Evolutionary conservation across 2,329 filamentous ascomycete genomes (phyloP).

Genomic region (Lasiodiplodia citricola): DNA sequence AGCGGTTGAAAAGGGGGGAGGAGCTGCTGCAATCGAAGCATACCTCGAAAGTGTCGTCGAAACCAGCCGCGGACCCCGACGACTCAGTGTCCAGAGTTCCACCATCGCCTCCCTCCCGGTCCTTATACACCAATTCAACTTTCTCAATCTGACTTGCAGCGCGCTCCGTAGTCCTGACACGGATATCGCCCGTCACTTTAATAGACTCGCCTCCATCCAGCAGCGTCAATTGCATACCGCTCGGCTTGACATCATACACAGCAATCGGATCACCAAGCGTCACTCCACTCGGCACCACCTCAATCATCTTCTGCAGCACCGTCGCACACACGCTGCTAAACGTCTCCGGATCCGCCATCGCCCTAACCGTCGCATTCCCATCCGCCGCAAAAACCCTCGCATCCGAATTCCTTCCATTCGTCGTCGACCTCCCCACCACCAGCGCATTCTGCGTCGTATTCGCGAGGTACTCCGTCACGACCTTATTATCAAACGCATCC

Average conservation of each 20-base stretch:
- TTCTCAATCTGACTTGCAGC: slow-evolving; percentile 47
- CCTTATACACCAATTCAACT: slow-evolving; percentile 62
- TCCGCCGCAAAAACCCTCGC: slow-evolving; percentile 63
- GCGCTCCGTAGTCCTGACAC: slow-evolving; percentile 60
- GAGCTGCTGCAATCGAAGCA: slow-evolving; percentile 28
- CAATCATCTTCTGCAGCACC: slow-evolving; percentile 66
- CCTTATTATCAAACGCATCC: slow-evolving; percentile 60
- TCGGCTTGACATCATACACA: slow-evolving; percentile 66
- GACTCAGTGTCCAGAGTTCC: slow-evolving; percentile 54
- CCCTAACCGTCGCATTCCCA: slow-evolving; percentile 59
- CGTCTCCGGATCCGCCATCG: slow-evolving; percentile 51
- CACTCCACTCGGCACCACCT: slow-evolving; percentile 61
- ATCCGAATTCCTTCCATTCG: slow-evolving; percentile 58
- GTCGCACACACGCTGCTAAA: slow-evolving; percentile 58
- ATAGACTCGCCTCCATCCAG: slow-evolving; percentile 56
- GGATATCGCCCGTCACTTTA: slow-evolving; percentile 61
- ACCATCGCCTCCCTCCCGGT: slow-evolving; percentile 56
- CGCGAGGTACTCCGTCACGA: slow-evolving; percentile 63
- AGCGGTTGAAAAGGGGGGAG: neutral
- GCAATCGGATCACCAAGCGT: slow-evolving; percentile 58
- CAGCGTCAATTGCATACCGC: slow-evolving; percentile 61
- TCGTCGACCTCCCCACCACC: slow-evolving; percentile 57
- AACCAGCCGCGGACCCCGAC: slow-evolving; percentile 59
- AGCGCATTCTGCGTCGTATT: slow-evolving; percentile 62
- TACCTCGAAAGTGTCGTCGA: slow-evolving; percentile 66